phyloP scores from a whole-genome alignment of 148 eudicot species.

The Chenopodium formosanum region DNA sequence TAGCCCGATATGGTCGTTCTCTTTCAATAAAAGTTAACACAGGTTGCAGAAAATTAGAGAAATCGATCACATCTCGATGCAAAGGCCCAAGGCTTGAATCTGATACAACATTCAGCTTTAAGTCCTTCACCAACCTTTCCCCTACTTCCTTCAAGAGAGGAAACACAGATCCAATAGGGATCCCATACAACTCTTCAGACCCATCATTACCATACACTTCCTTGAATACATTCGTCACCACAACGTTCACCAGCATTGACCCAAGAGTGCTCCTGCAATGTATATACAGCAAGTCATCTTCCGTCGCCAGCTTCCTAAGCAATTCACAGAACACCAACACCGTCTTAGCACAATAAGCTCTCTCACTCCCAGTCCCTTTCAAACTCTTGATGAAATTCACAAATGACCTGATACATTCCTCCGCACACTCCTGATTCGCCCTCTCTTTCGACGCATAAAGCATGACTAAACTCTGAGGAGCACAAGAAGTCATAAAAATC shows the following conservation, averaged over 20 bases:
- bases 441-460: conserved; percentile 47
- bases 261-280: conserved; percentile 66
- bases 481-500: conserved; percentile 51
- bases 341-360: conserved; percentile 39
- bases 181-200: background rate
- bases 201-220: background rate
- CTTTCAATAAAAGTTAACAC: conserved; percentile 27
- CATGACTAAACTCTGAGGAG: conserved; percentile 57
- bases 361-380: background rate
- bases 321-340: conserved; percentile 70
- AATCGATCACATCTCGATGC: conserved; percentile 51
- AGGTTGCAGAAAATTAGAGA: conserved; percentile 55
- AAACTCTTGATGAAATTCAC: conserved; percentile 31
- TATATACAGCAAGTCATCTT: conserved; percentile 42
- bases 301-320: conserved; percentile 25
- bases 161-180: conserved; percentile 44
- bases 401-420: conserved; percentile 49
- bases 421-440: conserved; percentile 38
- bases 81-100: conserved; percentile 25
- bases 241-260: conserved; percentile 40
- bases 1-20: conserved; percentile 25
- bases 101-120: conserved; percentile 26
- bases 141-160: conserved; percentile 61
- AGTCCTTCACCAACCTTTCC: conserved; percentile 34
- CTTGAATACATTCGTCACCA: conserved; percentile 20